These are phyloP conservation scores for Fusarium heterosporum DNA, from an alignment of 2,329 filamentous ascomycete genomes.

Conservation along the genomic window DNA sequence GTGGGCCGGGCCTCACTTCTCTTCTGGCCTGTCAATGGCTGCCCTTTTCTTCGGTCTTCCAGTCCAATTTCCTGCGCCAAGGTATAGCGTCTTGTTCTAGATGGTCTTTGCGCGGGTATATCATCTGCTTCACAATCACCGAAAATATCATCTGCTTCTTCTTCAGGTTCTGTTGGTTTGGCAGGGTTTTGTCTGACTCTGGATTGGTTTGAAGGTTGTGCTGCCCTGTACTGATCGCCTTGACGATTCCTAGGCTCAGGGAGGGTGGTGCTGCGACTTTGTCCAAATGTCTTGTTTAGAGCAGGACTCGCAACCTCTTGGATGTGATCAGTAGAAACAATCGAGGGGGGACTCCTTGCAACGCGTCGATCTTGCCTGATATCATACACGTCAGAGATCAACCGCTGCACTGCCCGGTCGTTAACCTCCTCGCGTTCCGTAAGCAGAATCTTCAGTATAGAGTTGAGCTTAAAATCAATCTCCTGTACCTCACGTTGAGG, in stretches of 20 bases:
- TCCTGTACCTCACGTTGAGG: not conserved
- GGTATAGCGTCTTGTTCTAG: not conserved
- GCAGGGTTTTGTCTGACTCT: not conserved
- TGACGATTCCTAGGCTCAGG: not conserved
- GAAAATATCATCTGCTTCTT: not conserved
- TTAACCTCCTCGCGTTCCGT: not conserved
- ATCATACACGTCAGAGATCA: accelerated
- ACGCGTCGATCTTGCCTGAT: not conserved
- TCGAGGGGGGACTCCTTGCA: not conserved
- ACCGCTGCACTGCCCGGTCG: not conserved
- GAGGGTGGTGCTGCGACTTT: not conserved
- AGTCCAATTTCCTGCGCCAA: not conserved
- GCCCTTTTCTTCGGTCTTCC: not conserved
- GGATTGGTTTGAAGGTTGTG: slow-evolving; percentile 2
- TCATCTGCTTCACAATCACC: not conserved
- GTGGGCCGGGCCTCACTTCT: not conserved
- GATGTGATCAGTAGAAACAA: not conserved
- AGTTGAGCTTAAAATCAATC: slow-evolving; percentile 5
- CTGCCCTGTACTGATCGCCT: not conserved
- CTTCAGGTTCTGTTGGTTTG: not conserved
- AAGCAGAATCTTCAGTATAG: slow-evolving; percentile 7
- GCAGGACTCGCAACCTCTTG: not conserved
- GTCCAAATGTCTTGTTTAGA: not conserved
- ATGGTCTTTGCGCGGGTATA: not conserved
- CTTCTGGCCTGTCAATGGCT: not conserved